These are phyloP conservation scores for Claviceps sp. DNA, from an alignment of 2,329 filamentous ascomycete genomes.

Conservation along the genomic window DNA sequence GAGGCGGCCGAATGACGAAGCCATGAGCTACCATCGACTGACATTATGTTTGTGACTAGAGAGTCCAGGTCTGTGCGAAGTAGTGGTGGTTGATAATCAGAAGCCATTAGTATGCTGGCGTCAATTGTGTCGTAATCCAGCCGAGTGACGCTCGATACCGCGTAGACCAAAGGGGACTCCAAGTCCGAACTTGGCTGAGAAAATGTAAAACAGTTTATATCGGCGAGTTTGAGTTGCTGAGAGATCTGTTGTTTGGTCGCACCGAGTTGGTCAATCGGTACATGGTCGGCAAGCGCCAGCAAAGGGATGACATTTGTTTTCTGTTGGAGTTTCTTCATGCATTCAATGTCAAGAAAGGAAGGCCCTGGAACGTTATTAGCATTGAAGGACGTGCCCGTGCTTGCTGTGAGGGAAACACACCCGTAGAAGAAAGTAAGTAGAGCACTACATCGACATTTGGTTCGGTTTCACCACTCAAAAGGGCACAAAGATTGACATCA, in stretches of 20 bases:
- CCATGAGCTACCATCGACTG: constrained; percentile 64
- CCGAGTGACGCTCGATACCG: constrained; percentile 60
- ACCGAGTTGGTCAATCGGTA: constrained; percentile 43
- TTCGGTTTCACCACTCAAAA: constrained; percentile 72
- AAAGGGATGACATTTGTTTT: constrained; percentile 79
- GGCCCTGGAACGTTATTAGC: constrained; percentile 18
- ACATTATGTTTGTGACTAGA: constrained; percentile 64
- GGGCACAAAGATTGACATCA: constrained; percentile 60
- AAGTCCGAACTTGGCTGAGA: constrained; percentile 19
- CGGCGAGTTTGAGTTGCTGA: constrained; percentile 40
- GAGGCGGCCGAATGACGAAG: constrained; percentile 70
- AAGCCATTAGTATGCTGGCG: constrained; percentile 83
- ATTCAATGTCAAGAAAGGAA: constrained; percentile 45
- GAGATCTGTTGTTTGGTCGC: constrained; percentile 46
- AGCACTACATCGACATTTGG: constrained; percentile 74
- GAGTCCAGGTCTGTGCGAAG: constrained; percentile 57
- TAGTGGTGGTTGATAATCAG: constrained; percentile 76
- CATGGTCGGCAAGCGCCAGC: constrained; percentile 61
- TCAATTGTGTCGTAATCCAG: constrained; percentile 77
- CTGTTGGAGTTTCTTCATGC: constrained; percentile 53
- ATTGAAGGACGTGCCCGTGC: background rate
- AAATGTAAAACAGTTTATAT: constrained; percentile 56
- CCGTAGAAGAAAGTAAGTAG: constrained; percentile 58
- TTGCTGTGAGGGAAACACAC: constrained; percentile 27
- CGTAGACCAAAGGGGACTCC: constrained; percentile 42